These are phyloP conservation scores for Pseudogymnoascus sp. DNA, from an alignment of 2,329 filamentous ascomycete species.

Conservation along the genomic window DNA sequence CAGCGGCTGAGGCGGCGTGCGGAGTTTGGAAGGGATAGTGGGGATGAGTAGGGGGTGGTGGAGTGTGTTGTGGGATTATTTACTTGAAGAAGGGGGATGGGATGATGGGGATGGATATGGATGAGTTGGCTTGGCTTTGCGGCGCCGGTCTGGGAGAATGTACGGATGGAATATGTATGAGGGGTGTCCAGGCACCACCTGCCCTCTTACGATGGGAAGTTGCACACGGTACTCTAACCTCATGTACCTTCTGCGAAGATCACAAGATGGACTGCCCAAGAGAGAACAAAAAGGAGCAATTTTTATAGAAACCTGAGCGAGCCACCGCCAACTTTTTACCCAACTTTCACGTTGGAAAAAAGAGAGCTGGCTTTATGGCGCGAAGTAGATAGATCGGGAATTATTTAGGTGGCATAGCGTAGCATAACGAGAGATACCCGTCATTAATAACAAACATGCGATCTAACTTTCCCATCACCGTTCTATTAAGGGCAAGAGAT, in stretches of 20 bases:
- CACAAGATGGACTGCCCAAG: background rate
- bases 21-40: constrained; percentile 39
- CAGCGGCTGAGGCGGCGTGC: constrained; percentile 69
- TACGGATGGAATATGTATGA: background rate
- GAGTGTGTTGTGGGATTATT: background rate
- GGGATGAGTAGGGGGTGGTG: background rate
- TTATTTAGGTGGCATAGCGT: background rate
- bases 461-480: background rate
- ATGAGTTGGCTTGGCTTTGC: background rate
- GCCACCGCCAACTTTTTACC: background rate
- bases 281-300: background rate
- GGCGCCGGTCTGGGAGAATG: background rate
- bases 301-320: background rate
- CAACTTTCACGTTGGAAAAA: background rate
- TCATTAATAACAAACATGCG: background rate
- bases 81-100: background rate
- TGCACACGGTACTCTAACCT: background rate
- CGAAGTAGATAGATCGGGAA: background rate
- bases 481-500: too few species aligned
- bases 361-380: background rate
- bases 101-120: background rate
- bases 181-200: too few species aligned
- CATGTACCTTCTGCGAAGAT: background rate
- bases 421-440: background rate
- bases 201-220: too few species aligned